Conservation (phyloP, 1,284 basidiomycete genomes). For the Peniophora sp. region DNA sequence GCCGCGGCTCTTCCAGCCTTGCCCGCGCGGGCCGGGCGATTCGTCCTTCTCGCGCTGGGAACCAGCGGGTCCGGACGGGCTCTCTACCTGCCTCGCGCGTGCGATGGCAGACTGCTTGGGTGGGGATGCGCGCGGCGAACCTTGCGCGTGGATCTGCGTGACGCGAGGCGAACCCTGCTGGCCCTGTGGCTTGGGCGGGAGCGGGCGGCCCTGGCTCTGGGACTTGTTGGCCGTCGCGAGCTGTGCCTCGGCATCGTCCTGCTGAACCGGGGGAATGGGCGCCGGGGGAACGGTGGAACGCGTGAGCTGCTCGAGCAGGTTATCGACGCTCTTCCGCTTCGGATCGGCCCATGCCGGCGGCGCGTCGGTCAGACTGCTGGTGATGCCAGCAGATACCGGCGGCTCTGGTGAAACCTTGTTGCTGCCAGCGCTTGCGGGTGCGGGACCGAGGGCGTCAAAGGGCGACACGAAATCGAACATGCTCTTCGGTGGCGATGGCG, state of each 20-base stretch:
- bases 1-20: conserved; percentile 24
- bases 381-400: conserved; percentile 7
- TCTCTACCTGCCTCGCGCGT: conserved; percentile 20
- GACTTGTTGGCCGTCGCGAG: conserved; percentile 35
- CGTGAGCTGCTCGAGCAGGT: conserved; percentile 64
- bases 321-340: conserved; percentile 72
- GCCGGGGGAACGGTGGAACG: conserved; percentile 38
- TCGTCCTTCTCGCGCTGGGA: conserved; percentile 55
- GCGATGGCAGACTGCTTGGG: conserved; percentile 8
- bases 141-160: conserved; percentile 61
- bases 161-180: conserved; percentile 32
- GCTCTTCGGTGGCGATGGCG: conserved; percentile 64
- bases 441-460: conserved; percentile 61
- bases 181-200: conserved; percentile 46
- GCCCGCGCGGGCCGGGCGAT: conserved; percentile 52
- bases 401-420: too few relatives aligned
- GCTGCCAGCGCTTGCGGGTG: conserved; percentile 18
- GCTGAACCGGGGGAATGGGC: conserved; percentile 30
- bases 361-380: conserved; percentile 55
- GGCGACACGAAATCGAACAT: conserved; percentile 80
- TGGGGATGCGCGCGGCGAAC: conserved; percentile 3
- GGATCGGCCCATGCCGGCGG: conserved; percentile 40
- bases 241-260: conserved; percentile 8
- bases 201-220: conserved; percentile 32
- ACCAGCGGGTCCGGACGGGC: too few relatives aligned